Base-by-base conservation (phyloP, 371 early-diverging fungal genomes). In the Mortierella sp. region DNA sequence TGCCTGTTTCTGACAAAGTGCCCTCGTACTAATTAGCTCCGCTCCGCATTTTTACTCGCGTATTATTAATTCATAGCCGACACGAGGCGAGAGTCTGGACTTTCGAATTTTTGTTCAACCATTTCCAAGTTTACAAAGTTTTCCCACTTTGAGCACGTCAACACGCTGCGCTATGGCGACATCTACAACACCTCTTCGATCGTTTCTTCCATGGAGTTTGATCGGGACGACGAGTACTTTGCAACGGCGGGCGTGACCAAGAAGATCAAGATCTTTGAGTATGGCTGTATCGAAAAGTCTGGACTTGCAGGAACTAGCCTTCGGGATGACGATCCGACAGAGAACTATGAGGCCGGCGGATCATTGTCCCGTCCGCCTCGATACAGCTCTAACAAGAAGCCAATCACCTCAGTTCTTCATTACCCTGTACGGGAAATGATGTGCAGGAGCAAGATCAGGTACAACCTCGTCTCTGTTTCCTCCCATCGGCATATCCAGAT, bases 211-310 rank as follows among this genome's bases (percentile, higher is more conserved):
- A 96, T 98, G 69, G 98, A 96, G 77, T 98, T 98, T 90, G 97
- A 97, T 85, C 90, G 94, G 46, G 98, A 98, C 77, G 95, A 96
- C 72, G 95, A 96, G 81, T 94, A 93, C 75, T 97, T 98, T 91
- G 98, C 98, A 2, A 94, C 95, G 0, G 98, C 96, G 34, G 98
- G 98, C n/a, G 97, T 98, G 1, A 95, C 95, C 28, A 94, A 93
- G 70, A 96, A 96, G 73, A 97, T 98, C 88, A 97, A 96, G 86
- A 91, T 98, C 13, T 98, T 92, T 84, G 97, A 97, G 71, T 97
- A 92, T 80, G 91, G 88, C 26, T 90, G 90, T 19, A 93, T 95
- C 64, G 89, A 94, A 48, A 88, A 88, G 71, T 86, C 88, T 46
- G 74, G 91, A 88, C 73, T 87, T 64, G 77, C 77, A 59, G 88